Percentiles rank a stretch among this genome's conserved stretches.
phyloP scores from a whole-genome alignment of 2,329 filamentous ascomycete species.

The Cladosporium oxysporum region DNA sequence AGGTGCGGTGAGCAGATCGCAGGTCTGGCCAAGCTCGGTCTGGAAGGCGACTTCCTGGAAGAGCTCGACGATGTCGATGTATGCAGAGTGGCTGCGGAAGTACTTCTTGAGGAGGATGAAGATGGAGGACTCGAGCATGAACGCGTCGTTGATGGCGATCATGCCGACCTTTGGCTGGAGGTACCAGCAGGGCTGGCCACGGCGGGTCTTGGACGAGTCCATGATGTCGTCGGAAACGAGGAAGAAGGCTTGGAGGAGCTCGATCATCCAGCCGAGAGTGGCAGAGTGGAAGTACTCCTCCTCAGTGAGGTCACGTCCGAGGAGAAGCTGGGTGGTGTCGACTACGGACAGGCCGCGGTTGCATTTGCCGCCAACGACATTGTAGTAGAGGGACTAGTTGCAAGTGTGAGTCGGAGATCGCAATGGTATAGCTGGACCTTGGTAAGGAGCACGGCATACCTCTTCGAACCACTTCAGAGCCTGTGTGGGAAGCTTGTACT shows the following conservation, averaged over 20 bases:
- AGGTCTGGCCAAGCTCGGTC: constrained; percentile 93
- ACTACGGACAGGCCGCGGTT: constrained; percentile 98
- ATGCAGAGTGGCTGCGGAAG: constrained; percentile 83
- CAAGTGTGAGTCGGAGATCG: constrained; percentile 10
- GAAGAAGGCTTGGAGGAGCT: constrained; percentile 98
- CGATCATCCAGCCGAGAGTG: constrained; percentile 93
- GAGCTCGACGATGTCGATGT: constrained; percentile 89
- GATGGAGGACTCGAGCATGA: constrained; percentile 90
- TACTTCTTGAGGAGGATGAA: constrained; percentile 91
- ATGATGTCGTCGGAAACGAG: constrained; percentile 98
- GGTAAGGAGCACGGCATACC: constrained; percentile 50
- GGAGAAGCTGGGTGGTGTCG: constrained; percentile 81
- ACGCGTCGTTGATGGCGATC: constrained; percentile 97
- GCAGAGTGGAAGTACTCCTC: constrained; percentile 88
- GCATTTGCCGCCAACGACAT: constrained; percentile 92
- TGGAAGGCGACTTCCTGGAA: constrained; percentile 95
- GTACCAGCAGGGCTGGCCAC: constrained; percentile 96
- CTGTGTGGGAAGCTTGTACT: constrained; percentile 80
- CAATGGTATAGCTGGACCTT: neutral
- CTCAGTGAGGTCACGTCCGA: constrained; percentile 68
- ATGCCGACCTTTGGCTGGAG: constrained; percentile 84
- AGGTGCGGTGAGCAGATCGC: constrained; percentile 91
- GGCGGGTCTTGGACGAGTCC: constrained; percentile 92
- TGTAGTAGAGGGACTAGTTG: constrained; percentile 73
- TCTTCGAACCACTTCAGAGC: constrained; percentile 84